Evolutionary conservation across 306 rosid species (phyloP), one percentile per base, ranked within the genome.

Genomic region (Luffa aegyptiaca): DNA sequence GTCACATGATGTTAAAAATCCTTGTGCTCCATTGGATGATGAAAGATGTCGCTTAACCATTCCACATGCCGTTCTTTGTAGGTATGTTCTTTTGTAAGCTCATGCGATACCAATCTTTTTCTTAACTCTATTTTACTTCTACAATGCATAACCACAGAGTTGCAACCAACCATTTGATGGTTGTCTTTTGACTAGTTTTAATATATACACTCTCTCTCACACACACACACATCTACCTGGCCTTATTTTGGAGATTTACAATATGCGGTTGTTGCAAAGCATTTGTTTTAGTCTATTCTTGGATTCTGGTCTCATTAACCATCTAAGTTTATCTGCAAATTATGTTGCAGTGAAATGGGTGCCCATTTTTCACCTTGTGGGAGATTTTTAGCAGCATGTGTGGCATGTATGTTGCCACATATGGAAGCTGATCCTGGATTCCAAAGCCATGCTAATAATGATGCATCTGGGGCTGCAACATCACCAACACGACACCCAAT

Each of bases 301-400:
- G 79, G 48, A 52, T 36, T 75, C 42, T 44, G 20, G 72, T 45
- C 18, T 68, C 7, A 45, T 56, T 42, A 61, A 81, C 48, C 42
- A 26, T 72, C 66, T 48, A 53, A 53, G 63, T 73, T 59, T 86
- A 18, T 76, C 80, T 62, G 3, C 20, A 11, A 53, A 74, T 52
- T 70, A 31, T 75, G 61, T 59, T 95, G 90, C 97, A 96, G 99
- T 85, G 99, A 96, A 89, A 96, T 96, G 98, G 99, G 99, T 81
- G 96, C 97, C 76, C 99, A 93, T 81, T 96, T 96, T 88, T 93
- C 99, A 73, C 99, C 99, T n/a, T 96, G 97, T 35, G 99, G 99
- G 84, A 93, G 90, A 87, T 96, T 88, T 90, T 90, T 96, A 86
- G 99, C 99, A 35, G 97, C 97, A 62, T 93, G 99, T 83, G 99